A percentile compares a stretch with the other conserved stretches of the same genome.
phyloP scores from a whole-genome alignment of 495 filamentous ascomycete species.

The Echria macrotheca region DNA sequence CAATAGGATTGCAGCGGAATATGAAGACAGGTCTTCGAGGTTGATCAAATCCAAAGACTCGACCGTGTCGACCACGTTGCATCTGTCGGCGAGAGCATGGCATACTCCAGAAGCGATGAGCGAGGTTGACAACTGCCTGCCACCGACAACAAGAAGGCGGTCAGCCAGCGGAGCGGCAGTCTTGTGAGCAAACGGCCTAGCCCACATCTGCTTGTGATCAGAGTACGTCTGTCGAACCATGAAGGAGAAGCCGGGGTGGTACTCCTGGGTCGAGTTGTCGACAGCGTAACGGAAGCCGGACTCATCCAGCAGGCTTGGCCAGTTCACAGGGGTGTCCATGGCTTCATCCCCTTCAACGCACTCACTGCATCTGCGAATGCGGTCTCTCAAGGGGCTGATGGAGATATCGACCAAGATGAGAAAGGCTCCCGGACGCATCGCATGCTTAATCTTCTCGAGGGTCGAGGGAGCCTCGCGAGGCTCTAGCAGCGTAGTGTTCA shows the following conservation, averaged over 20 bases:
- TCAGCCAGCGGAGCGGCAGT: conserved; percentile 7
- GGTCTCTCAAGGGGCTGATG: conserved; percentile 15
- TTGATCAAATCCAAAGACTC: conserved; percentile 21
- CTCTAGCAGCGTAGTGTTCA: conserved; percentile 30
- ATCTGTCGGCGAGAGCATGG: conserved; percentile 15
- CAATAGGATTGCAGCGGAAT: conserved; percentile 32
- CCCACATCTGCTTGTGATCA: conserved; percentile 12
- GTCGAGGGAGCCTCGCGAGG: neutral
- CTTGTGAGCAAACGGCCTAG: conserved; percentile 6
- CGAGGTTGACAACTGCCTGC: conserved; percentile 10
- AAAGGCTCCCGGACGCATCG: conserved; percentile 39
- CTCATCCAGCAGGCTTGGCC: conserved; percentile 31
- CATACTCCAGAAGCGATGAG: conserved; percentile 16
- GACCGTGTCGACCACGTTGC: conserved; percentile 15
- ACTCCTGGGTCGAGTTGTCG: conserved; percentile 25
- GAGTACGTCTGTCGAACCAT: conserved; percentile 33
- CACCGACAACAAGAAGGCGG: conserved; percentile 32
- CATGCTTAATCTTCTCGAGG: conserved; percentile 20
- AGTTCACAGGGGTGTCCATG: conserved; percentile 23
- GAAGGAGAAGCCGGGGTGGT: conserved; percentile 26
- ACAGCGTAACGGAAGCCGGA: conserved; percentile 28
- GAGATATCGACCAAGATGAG: conserved; percentile 32
- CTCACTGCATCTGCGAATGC: conserved; percentile 14
- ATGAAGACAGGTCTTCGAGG: conserved; percentile 3
- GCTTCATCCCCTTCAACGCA: neutral